Conservation (phyloP, 1,139 yeast genomes). For the Suhomyces wounanorum region DNA sequence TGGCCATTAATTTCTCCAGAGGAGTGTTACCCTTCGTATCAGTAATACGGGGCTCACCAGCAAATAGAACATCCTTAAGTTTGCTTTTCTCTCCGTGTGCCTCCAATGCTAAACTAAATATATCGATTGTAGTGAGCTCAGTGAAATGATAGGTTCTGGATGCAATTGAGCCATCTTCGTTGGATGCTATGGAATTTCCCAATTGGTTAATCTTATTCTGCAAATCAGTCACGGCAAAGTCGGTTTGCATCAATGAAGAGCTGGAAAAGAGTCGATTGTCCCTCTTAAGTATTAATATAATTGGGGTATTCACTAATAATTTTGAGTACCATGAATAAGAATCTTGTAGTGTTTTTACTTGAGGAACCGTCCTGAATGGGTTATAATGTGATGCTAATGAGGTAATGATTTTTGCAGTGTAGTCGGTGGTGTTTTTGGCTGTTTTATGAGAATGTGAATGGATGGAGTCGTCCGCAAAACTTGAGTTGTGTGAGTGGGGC, state of each 20-base stretch:
- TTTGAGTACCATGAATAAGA: conserved; percentile 34
- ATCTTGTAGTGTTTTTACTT: conserved; percentile 14
- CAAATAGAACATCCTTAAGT: neutral
- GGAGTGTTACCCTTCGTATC: neutral
- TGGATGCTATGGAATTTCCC: conserved; percentile 10
- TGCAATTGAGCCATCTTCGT: conserved; percentile 3
- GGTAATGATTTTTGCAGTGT: conserved; percentile 24
- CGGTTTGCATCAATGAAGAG: conserved; percentile 26
- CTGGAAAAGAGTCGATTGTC: conserved; percentile 32
- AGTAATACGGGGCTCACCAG: neutral
- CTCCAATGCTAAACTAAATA: conserved; percentile 32
- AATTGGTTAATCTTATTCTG: conserved; percentile 16
- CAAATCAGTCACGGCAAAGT: neutral
- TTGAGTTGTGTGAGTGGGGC: neutral
- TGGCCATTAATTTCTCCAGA: neutral
- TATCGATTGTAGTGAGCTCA: conserved; percentile 29
- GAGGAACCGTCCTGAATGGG: conserved; percentile 24
- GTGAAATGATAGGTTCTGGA: conserved; percentile 34
- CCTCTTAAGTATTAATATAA: conserved; percentile 34
- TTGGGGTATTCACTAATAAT: conserved; percentile 33
- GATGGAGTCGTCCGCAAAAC: conserved; percentile 14
- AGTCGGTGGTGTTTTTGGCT: conserved; percentile 22
- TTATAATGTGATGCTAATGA: conserved; percentile 25
- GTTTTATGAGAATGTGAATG: conserved; percentile 16
- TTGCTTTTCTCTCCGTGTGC: conserved; percentile 6